Evolutionary conservation across 2,329 filamentous ascomycete genomes (phyloP).

Genomic region (Monosporascus sp.): DNA sequence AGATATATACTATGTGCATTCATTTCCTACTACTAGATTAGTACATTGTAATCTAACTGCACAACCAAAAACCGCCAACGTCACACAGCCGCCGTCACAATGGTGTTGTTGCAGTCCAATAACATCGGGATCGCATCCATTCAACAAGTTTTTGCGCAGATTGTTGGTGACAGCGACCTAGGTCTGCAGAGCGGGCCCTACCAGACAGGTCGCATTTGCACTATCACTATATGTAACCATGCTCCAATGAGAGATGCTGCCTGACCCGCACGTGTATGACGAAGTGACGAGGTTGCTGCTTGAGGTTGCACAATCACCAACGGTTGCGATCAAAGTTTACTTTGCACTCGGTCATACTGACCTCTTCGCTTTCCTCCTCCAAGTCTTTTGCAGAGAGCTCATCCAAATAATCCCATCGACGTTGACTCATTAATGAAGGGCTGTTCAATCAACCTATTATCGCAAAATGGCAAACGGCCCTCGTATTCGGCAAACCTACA

Average conservation of each 20-base stretch:
- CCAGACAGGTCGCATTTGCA: neutral
- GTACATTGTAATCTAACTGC: no score
- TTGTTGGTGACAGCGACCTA: neutral
- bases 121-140: neutral
- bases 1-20: no score
- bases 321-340: neutral
- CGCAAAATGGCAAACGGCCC: neutral
- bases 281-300: neutral
- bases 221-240: neutral
- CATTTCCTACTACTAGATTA: no score
- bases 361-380: no score
- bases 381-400: no score
- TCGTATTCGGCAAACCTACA: neutral
- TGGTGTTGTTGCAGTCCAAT: neutral
- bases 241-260: neutral
- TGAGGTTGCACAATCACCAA: neutral
- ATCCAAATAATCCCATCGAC: neutral
- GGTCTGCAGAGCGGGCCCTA: neutral
- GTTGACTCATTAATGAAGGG: neutral
- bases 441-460: neutral
- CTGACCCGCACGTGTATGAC: neutral
- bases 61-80: neutral
- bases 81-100: neutral
- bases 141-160: neutral
- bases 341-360: neutral